A percentile compares a stretch with the other conserved stretches of the same genome.
phyloP scores from a whole-genome alignment of 164 flowering plant genomes.

The Liquidambar formosana region DNA sequence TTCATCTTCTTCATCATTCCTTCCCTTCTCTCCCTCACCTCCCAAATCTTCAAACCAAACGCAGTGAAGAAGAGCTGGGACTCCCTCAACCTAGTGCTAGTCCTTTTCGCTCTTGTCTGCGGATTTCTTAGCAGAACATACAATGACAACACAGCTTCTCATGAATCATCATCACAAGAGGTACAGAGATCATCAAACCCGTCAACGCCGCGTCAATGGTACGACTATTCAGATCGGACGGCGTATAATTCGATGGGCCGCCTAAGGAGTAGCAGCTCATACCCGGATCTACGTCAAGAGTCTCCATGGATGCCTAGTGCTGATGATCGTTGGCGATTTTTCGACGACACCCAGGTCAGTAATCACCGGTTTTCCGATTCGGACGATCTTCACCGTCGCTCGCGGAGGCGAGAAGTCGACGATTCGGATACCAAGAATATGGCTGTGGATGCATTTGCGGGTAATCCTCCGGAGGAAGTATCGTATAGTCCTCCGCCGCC shows the following conservation, averaged over 20 bases:
- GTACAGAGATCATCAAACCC: background rate
- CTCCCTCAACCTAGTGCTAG: conserved; percentile 47
- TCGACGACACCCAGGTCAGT: conserved; percentile 38
- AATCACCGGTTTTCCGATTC: conserved; percentile 10
- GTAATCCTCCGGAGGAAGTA: background rate
- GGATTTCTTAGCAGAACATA: conserved; percentile 46
- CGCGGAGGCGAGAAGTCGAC: conserved; percentile 1
- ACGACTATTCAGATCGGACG: conserved; percentile 30
- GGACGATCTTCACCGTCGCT: conserved; percentile 20
- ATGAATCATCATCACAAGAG: conserved; percentile 17
- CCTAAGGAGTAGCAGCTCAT: conserved; percentile 47
- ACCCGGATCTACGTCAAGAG: conserved; percentile 58
- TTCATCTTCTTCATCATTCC: conserved; percentile 43
- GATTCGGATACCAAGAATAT: conserved; percentile 6
- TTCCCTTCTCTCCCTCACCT: conserved; percentile 28
- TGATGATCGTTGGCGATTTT: conserved; percentile 36
- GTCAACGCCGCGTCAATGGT: conserved; percentile 27
- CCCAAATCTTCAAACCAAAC: conserved; percentile 43
- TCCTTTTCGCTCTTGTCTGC: conserved; percentile 53
- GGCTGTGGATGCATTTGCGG: conserved; percentile 15
- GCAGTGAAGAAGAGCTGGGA: conserved; percentile 58
- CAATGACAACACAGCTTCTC: conserved; percentile 5
- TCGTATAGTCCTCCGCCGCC: no score
- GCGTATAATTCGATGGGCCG: conserved; percentile 6
- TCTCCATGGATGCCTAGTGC: conserved; percentile 17